Conservation (phyloP, 495 filamentous ascomycete genomes). For the Astrocystis sublimbata region DNA sequence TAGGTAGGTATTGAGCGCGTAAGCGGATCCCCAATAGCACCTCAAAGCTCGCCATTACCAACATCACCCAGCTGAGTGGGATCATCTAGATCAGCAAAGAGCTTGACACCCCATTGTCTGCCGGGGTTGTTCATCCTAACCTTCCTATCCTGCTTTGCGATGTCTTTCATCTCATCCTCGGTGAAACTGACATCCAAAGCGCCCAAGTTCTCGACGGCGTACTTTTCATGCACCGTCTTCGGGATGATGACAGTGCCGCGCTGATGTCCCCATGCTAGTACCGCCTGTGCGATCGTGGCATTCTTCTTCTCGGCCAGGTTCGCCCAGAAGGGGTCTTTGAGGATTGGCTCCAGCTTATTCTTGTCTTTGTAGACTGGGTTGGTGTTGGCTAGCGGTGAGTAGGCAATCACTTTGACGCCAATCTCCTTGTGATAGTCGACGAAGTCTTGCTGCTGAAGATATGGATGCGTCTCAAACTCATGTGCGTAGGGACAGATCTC, state of each 20-base stretch:
- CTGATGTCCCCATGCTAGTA: slow-evolving; percentile 66
- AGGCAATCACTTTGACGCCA: slow-evolving; percentile 64
- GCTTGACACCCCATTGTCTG: slow-evolving; percentile 55
- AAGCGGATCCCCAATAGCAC: too few relatives aligned
- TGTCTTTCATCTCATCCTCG: slow-evolving; percentile 52
- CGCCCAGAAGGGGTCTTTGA: slow-evolving; percentile 59
- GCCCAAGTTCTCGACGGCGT: slow-evolving; percentile 28
- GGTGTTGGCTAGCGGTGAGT: slow-evolving; percentile 72
- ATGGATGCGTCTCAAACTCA: slow-evolving; percentile 59
- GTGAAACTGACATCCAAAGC: slow-evolving; percentile 25
- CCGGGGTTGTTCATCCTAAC: slow-evolving; percentile 62
- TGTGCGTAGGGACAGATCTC: slow-evolving; percentile 64
- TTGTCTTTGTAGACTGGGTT: slow-evolving; percentile 58
- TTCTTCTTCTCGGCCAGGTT: slow-evolving; percentile 64
- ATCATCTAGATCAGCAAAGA: slow-evolving; percentile 57
- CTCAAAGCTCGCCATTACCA: slow-evolving; percentile 11
- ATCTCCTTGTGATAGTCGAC: slow-evolving; percentile 54
- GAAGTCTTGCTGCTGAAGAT: slow-evolving; percentile 62
- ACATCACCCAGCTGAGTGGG: slow-evolving; percentile 23
- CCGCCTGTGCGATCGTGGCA: slow-evolving; percentile 62
- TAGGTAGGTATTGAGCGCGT: too few relatives aligned
- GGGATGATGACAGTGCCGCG: slow-evolving; percentile 65
- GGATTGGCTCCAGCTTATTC: slow-evolving; percentile 27
- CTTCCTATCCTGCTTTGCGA: slow-evolving; percentile 56
- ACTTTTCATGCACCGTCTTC: slow-evolving; percentile 54